Conservation (phyloP, 2,329 filamentous ascomycete species). For the Chaetomium globosum region DNA sequence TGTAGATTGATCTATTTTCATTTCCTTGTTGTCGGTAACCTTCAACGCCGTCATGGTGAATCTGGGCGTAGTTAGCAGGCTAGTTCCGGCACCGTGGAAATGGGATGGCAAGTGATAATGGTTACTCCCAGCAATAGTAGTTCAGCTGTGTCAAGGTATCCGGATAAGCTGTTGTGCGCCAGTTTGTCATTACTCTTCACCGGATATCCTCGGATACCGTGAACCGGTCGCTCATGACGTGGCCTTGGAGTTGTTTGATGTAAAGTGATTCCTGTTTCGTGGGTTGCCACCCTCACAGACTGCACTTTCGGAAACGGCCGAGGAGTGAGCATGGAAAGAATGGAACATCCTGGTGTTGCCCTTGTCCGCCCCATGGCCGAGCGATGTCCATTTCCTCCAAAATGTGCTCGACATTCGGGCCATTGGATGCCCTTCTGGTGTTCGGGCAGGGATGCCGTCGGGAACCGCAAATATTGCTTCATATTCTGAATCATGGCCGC, state of each 20-base stretch:
- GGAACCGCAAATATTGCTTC: background rate
- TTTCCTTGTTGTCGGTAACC: background rate
- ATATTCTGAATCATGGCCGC: background rate
- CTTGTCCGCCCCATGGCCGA: background rate
- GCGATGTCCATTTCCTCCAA: background rate
- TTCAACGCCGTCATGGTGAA: background rate
- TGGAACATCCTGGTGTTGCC: background rate
- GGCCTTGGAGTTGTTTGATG: background rate
- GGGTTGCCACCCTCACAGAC: background rate
- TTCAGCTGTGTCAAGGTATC: background rate
- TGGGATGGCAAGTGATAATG: background rate
- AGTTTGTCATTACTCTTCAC: background rate
- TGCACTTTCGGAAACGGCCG: background rate
- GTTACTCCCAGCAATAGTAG: background rate
- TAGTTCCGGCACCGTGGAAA: no score
- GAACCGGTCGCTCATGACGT: background rate
- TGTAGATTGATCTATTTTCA: background rate
- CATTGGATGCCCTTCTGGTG: background rate
- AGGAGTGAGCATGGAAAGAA: background rate
- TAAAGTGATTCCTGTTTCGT: background rate
- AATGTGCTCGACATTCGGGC: background rate
- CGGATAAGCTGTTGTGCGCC: background rate
- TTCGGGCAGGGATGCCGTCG: background rate
- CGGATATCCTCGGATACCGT: background rate
- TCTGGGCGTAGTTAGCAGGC: no score